A percentile compares a stretch with the other conserved stretches of the same genome.
Conservation (phyloP, 495 filamentous ascomycete species). For the Podospora anserina region DNA sequence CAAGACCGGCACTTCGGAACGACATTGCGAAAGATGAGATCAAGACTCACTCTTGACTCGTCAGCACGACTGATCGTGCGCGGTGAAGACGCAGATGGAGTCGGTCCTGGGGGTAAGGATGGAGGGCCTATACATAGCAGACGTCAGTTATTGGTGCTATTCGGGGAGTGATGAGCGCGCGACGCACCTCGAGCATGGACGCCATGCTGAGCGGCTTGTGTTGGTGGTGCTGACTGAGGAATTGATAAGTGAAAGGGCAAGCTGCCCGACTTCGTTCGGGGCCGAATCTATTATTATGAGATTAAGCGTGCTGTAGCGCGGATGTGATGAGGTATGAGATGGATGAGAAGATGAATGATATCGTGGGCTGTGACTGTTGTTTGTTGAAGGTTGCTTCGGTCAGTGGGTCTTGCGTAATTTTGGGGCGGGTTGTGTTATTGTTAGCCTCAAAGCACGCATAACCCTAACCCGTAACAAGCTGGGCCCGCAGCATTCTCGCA, state of each 20-base stretch:
- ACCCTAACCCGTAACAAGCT: neutral
- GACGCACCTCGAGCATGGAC: constrained; percentile 23
- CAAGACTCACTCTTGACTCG: constrained; percentile 61
- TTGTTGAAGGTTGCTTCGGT: neutral
- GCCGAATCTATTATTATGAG: neutral
- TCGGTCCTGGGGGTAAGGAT: constrained; percentile 53
- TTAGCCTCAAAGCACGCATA: neutral
- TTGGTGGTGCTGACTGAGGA: constrained; percentile 9
- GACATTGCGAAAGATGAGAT: constrained; percentile 8
- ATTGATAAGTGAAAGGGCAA: constrained; percentile 11
- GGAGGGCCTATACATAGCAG: constrained; percentile 31
- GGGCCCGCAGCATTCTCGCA: neutral
- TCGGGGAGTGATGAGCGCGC: constrained; percentile 2
- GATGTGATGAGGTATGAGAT: neutral
- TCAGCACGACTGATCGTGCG: constrained; percentile 78
- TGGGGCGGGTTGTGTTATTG: constrained; percentile 2
- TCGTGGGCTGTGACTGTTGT: neutral
- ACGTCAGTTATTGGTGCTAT: constrained; percentile 7
- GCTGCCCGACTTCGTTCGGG: neutral
- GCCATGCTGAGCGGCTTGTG: constrained; percentile 20
- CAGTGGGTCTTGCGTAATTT: constrained; percentile 21
- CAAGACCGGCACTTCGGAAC: constrained; percentile 2
- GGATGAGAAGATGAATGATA: neutral
- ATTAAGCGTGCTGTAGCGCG: neutral
- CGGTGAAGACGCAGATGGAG: constrained; percentile 73